Percentiles rank a stretch among this genome's conserved stretches.
These are phyloP conservation scores for Imleria badia DNA, from an alignment of 768 basidiomycete genomes.

Conservation along the genomic window DNA sequence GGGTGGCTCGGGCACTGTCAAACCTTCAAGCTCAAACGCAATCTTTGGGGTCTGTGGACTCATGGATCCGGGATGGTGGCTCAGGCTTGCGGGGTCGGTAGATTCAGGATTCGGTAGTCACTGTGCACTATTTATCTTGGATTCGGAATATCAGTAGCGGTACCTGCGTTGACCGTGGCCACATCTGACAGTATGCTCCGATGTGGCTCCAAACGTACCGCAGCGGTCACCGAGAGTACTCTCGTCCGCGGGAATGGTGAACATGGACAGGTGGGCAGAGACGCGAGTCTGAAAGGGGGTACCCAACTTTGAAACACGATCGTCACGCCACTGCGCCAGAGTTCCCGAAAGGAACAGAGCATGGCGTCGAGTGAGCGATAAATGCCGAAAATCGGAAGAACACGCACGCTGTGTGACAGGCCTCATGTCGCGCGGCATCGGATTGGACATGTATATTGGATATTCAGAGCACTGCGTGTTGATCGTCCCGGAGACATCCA, in stretches of 20 bases:
- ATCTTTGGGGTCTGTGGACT: background rate
- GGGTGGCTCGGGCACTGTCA: background rate
- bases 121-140: background rate
- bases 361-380: background rate
- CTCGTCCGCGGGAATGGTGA: background rate
- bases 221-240: background rate
- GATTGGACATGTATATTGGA: constrained; percentile 1
- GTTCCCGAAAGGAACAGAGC: background rate
- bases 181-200: background rate
- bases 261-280: background rate
- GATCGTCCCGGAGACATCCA: constrained; percentile 1
- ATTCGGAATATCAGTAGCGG: background rate
- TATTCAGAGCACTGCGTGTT: constrained; percentile 5
- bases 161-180: background rate
- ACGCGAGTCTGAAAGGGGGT: background rate
- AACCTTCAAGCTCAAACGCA: background rate
- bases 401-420: background rate
- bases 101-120: background rate
- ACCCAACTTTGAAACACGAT: background rate
- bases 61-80: background rate
- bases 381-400: background rate
- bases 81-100: background rate
- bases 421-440: background rate
- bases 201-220: background rate
- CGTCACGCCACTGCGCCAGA: background rate